phyloP scores from a whole-genome alignment of 1,284 basidiomycete genomes.

The Pholiota adiposa region DNA sequence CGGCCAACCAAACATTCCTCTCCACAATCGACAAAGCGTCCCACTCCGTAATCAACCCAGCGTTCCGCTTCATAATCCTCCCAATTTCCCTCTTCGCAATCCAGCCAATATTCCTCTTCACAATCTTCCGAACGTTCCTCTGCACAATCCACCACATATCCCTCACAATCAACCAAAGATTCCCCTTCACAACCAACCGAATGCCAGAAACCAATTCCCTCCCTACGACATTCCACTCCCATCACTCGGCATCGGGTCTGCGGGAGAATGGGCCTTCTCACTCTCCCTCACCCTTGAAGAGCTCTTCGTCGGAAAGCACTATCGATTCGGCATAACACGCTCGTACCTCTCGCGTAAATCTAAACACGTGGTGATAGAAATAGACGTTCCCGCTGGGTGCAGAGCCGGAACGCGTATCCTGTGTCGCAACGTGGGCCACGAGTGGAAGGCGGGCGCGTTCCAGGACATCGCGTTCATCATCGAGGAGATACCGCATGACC shows the following conservation, averaged over 20 bases:
- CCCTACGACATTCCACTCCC: constrained; percentile 34
- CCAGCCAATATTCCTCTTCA: not conserved
- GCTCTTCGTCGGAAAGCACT: constrained; percentile 80
- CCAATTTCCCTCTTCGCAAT: constrained; percentile 11
- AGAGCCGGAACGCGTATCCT: constrained; percentile 77
- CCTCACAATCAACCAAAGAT: not conserved
- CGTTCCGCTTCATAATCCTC: not conserved
- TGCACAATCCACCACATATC: not conserved
- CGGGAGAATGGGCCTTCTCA: constrained; percentile 61
- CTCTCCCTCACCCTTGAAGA: constrained; percentile 85
- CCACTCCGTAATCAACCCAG: not conserved
- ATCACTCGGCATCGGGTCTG: constrained; percentile 34
- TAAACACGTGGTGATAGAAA: constrained; percentile 77
- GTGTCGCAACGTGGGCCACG: constrained; percentile 79
- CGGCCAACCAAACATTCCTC: not conserved
- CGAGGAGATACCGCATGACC: constrained; percentile 73
- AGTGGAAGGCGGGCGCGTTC: constrained; percentile 67
- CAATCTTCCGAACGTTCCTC: not conserved
- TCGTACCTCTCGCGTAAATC: constrained; percentile 61
- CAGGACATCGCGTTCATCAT: constrained; percentile 84
- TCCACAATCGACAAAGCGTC: not conserved
- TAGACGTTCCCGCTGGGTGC: constrained; percentile 77
- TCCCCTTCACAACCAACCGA: not conserved
- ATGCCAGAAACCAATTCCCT: constrained; percentile 18
- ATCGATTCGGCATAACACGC: constrained; percentile 82